These are phyloP conservation scores for Odontarrhena argentea DNA, from an alignment of 345 rosid species.

Conservation along the genomic window DNA sequence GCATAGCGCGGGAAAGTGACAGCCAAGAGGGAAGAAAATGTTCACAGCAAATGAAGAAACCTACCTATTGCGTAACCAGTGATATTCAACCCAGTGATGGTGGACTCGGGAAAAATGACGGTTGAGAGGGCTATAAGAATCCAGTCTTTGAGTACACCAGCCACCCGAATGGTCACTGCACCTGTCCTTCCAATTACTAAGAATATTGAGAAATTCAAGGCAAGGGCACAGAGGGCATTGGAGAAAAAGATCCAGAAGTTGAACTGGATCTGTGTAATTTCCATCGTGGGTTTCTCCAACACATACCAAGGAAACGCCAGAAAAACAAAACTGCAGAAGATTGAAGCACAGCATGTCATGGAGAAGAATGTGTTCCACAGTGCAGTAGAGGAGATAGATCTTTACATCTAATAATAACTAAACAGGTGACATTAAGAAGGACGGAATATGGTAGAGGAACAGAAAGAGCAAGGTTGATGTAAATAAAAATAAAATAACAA, in stretches of 20 bases:
- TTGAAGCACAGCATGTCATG: constrained; percentile 9
- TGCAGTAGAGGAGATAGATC: constrained; percentile 11
- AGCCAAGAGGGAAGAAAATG: background rate
- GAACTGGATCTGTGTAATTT: constrained; percentile 82
- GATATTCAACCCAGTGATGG: constrained; percentile 89
- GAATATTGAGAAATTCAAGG: constrained; percentile 89
- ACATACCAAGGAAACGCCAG: constrained; percentile 91
- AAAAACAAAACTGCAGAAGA: constrained; percentile 80
- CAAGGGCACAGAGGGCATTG: constrained; percentile 89
- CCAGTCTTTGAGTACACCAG: constrained; percentile 98
- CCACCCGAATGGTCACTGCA: constrained; percentile 92
- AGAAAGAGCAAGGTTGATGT: constrained; percentile 1
- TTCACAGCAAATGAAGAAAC: constrained; percentile 22
- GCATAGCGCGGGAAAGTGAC: background rate
- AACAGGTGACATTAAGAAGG: constrained; percentile 1
- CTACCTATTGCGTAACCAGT: constrained; percentile 93
- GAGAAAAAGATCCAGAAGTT: constrained; percentile 98
- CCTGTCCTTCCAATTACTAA: constrained; percentile 95
- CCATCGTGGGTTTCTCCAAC: constrained; percentile 82
- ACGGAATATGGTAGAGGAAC: background rate
- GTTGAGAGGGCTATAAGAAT: constrained; percentile 94
- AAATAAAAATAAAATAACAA: background rate
- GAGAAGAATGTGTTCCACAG: background rate
- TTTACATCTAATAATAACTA: background rate
- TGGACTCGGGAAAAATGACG: constrained; percentile 85